These are phyloP conservation scores for Erodium maritimum DNA, from an alignment of 345 rosid species.

Conservation along the genomic window DNA sequence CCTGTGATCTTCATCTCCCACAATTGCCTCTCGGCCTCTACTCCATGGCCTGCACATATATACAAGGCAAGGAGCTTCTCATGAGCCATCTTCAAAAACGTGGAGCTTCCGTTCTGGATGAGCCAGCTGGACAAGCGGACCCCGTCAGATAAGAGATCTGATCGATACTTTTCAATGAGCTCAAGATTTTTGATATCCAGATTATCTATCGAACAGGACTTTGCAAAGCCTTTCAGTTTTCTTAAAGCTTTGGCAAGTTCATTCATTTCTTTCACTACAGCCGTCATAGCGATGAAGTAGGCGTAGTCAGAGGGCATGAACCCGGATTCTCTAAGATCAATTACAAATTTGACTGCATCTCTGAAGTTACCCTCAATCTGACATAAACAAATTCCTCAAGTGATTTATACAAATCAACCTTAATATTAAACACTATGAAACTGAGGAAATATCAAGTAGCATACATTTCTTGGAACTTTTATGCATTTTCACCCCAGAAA, in stretches of 20 bases:
- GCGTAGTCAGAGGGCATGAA: conserved; percentile 77
- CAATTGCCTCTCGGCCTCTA: conserved; percentile 74
- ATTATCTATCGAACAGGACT: conserved; percentile 45
- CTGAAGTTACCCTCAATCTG: conserved; percentile 78
- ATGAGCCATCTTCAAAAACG: conserved; percentile 52
- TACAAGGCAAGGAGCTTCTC: conserved; percentile 90
- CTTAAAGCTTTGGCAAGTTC: conserved; percentile 63
- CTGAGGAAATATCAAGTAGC: too few relatives aligned
- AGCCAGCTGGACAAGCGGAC: conserved; percentile 58
- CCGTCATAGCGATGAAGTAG: conserved; percentile 85
- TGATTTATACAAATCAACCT: not conserved
- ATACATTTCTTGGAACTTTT: too few relatives aligned
- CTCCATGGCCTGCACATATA: conserved; percentile 74
- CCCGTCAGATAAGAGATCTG: conserved; percentile 54
- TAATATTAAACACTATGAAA: too few relatives aligned
- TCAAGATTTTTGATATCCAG: conserved; percentile 38
- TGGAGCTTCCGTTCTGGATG: conserved; percentile 44
- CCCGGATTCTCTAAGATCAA: conserved; percentile 52
- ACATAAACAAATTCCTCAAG: not conserved
- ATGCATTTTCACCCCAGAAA: too few relatives aligned
- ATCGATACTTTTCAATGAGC: conserved; percentile 59
- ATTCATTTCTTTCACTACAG: conserved; percentile 80
- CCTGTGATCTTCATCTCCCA: conserved; percentile 91
- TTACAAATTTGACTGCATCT: conserved; percentile 56
- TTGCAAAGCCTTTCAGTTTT: conserved; percentile 49